Conservation (phyloP, 2,329 filamentous ascomycete species). For the Rugonectria rugulosa region DNA sequence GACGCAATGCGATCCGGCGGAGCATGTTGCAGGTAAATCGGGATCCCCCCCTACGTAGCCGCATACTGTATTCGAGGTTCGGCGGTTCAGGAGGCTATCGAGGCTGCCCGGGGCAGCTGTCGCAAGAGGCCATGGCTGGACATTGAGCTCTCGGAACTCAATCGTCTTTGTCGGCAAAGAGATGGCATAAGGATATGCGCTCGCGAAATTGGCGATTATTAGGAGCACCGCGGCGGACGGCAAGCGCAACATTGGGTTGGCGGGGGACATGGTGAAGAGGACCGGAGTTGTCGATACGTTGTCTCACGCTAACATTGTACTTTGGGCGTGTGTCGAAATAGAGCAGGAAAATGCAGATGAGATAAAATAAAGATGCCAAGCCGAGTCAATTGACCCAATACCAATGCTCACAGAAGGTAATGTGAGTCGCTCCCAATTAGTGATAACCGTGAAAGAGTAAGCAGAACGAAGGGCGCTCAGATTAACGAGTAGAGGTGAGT, state of each 20-base stretch:
- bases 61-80: constrained; percentile 62
- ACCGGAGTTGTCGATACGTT: constrained; percentile 25
- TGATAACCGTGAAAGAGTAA: constrained; percentile 1
- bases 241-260: constrained; percentile 45
- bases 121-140: constrained; percentile 52
- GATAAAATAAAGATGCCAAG: background rate
- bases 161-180: constrained; percentile 51
- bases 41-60: constrained; percentile 64
- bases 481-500: background rate
- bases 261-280: constrained; percentile 33
- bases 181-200: constrained; percentile 50
- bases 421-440: background rate
- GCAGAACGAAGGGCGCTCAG: constrained; percentile 12
- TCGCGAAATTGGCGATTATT: constrained; percentile 44
- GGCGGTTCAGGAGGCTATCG: constrained; percentile 45
- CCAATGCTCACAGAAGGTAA: background rate
- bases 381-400: constrained; percentile 11
- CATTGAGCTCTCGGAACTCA: constrained; percentile 47
- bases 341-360: constrained; percentile 14
- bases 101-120: constrained; percentile 44
- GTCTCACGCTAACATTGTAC: constrained; percentile 35
- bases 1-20: constrained; percentile 65
- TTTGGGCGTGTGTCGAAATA: constrained; percentile 9
- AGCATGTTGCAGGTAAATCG: constrained; percentile 63
- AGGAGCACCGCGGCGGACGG: constrained; percentile 46